A percentile compares a stretch with the other conserved stretches of the same genome.
Evolutionary conservation across 768 basidiomycete genomes (phyloP).

Genomic region (Tulasnella sp.): DNA sequence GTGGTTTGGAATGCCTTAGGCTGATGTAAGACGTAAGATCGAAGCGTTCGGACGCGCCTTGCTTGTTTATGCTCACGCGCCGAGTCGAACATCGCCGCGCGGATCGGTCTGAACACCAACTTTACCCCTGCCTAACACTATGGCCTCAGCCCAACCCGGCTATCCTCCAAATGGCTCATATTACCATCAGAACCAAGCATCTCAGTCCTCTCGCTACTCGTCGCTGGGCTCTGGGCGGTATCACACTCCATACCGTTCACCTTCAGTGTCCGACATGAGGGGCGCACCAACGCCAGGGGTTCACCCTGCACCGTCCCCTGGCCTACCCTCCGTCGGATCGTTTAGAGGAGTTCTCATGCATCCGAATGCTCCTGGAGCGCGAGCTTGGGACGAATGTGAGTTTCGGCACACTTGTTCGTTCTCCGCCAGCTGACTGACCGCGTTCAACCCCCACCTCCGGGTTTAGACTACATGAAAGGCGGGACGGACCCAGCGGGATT

Average conservation of each 20-base stretch:
- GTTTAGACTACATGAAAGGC: conserved; percentile 22
- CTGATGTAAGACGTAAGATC: too few species aligned
- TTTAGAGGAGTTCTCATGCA: conserved; percentile 21
- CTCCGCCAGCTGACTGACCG: background rate
- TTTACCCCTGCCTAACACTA: background rate
- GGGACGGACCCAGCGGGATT: conserved; percentile 26
- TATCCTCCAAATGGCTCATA: conserved; percentile 3
- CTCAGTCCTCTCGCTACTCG: conserved; percentile 1
- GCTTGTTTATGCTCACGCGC: background rate
- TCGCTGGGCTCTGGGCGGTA: background rate
- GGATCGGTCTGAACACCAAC: background rate
- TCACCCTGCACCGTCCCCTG: background rate
- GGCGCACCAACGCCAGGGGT: conserved; percentile 8
- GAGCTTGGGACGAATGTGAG: conserved; percentile 25
- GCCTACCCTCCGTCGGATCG: background rate
- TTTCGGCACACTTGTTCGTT: background rate
- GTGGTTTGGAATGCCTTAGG: too few species aligned
- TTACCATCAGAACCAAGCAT: background rate
- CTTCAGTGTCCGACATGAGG: conserved; percentile 11
- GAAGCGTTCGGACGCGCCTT: background rate
- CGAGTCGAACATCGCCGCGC: background rate
- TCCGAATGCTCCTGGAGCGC: conserved; percentile 5
- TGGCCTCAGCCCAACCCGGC: conserved; percentile 9
- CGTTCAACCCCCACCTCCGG: background rate
- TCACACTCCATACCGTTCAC: background rate